Conservation (phyloP, 2,329 filamentous ascomycete species). For the Ascocoryne sarcoides region DNA sequence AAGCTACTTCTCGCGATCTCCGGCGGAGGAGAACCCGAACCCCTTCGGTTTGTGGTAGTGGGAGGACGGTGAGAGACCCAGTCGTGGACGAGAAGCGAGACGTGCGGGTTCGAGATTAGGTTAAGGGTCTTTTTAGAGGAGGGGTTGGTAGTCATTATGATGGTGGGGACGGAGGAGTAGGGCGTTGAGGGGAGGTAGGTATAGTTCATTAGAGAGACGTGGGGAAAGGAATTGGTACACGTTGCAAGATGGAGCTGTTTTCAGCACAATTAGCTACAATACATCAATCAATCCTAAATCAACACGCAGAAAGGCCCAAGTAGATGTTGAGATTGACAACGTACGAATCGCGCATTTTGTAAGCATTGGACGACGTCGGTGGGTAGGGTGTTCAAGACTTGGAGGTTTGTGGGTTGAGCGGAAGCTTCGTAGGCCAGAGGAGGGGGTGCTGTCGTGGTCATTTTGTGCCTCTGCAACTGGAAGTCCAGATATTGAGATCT, state of each 20-base stretch:
- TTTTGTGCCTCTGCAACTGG: too few relatives aligned
- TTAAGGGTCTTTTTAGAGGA: slow-evolving; percentile 75
- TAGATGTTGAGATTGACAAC: slow-evolving; percentile 25
- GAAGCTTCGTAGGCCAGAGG: slow-evolving; percentile 70
- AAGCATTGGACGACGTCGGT: slow-evolving; percentile 83
- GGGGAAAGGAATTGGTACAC: slow-evolving; percentile 71
- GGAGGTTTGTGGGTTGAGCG: slow-evolving; percentile 57
- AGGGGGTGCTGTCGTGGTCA: slow-evolving; percentile 40
- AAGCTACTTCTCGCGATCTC: slow-evolving; percentile 65
- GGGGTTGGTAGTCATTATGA: slow-evolving; percentile 87
- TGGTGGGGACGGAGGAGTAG: slow-evolving; percentile 63
- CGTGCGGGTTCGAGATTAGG: slow-evolving; percentile 72
- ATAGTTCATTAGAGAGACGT: slow-evolving; percentile 98
- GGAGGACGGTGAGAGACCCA: slow-evolving; percentile 93
- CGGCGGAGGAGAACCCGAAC: slow-evolving; percentile 45
- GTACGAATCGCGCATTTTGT: slow-evolving; percentile 88
- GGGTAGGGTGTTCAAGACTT: slow-evolving; percentile 62
- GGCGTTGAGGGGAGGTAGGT: slow-evolving; percentile 82
- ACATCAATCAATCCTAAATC: slow-evolving; percentile 1
- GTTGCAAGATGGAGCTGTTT: slow-evolving; percentile 90
- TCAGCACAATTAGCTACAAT: slow-evolving; percentile 5
- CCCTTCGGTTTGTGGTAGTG: slow-evolving; percentile 52
- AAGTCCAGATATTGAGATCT: too few relatives aligned
- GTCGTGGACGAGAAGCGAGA: slow-evolving; percentile 93
- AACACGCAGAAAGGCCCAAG: slow-evolving; percentile 5